phyloP scores from a whole-genome alignment of 2,329 filamentous ascomycete genomes.

The Botrytis fragariae region DNA sequence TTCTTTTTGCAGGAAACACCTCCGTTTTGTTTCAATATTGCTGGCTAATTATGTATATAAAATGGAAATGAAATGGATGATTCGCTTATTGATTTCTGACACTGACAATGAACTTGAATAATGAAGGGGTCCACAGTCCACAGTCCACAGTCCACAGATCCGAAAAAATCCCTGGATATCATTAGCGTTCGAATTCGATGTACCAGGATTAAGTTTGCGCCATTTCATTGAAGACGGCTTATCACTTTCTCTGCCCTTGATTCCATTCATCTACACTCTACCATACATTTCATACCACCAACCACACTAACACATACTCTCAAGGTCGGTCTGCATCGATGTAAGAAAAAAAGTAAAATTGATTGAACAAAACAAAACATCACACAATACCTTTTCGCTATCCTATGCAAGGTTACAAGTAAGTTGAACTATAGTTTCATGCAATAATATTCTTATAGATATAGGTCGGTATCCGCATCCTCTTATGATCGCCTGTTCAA shows the following conservation, averaged over 20 bases:
- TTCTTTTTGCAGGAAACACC: background rate
- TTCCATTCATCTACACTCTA: background rate
- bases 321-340: background rate
- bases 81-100: slow-evolving; percentile 3
- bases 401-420: slow-evolving; percentile 4
- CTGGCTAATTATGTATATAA: background rate
- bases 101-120: background rate
- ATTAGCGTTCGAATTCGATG: background rate
- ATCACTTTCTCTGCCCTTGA: background rate
- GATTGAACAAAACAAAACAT: background rate
- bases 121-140: slow-evolving; percentile 2
- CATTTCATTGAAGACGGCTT: background rate
- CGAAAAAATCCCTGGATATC: slow-evolving; percentile 4
- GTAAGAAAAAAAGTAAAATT: background rate
- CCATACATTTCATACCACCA: background rate
- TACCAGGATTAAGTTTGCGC: background rate
- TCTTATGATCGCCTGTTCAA: slow-evolving; percentile 5
- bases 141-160: background rate
- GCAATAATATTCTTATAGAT: slow-evolving; percentile 12
- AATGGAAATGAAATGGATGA: background rate
- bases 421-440: slow-evolving; percentile 5
- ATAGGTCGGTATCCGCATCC: slow-evolving; percentile 16
- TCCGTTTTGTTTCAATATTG: background rate
- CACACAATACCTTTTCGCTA: background rate
- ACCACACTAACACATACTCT: background rate